Evolutionary conservation across 179 eudicot genomes (phyloP), one percentile per base, ranked within the genome.

Genomic region (Corrigiola litoralis): DNA sequence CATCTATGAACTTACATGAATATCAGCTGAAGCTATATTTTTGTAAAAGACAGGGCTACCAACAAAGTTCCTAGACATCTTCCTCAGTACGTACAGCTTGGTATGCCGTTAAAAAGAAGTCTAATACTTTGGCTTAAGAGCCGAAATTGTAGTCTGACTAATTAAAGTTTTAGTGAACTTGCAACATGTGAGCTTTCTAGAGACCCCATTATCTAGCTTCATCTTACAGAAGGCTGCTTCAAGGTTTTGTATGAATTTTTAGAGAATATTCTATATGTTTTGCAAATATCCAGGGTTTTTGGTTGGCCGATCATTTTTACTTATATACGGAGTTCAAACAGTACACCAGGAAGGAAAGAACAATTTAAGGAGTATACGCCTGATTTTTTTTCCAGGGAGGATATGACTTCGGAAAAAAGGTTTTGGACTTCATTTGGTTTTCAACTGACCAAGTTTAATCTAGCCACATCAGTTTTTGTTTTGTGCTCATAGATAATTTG

Each of bases 21-120:
- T 49, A 50, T 21, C 34, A 64, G 67, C 69, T 64, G 58, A 71
- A 71, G 18, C 73, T 49, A 60, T 37, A 13, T 42, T 23, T 36
- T 40, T 34, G 47, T 64, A 14, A 21, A 25, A 10, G n/a, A 59
- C 63, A 59, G 34, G 20, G 10, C 40, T 36, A 36, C 49, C 47
- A 37, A 38, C 21, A 24, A 18, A n/a, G 57, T 70, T 63, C 20
- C 44, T 71, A 34, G 45, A n/a, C n/a, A n/a, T 42, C 44, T 31
- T 54, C 56, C 56, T 53, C 66, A 28, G 50, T 28, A 28, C 56
- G n/a, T n/a, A 57, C 36, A 45, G 13, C 57, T 66, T n/a, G n/a
- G n/a, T n/a, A n/a, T n/a, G n/a, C n/a, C n/a, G n/a, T n/a, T n/a
- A n/a, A n/a, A n/a, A n/a, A n/a, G 14, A 40, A 40, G 14, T 10